Evolutionary conservation across 768 basidiomycete genomes (phyloP), one percentile per base, ranked within the genome.

Genomic region (Termitomyces sp.): DNA sequence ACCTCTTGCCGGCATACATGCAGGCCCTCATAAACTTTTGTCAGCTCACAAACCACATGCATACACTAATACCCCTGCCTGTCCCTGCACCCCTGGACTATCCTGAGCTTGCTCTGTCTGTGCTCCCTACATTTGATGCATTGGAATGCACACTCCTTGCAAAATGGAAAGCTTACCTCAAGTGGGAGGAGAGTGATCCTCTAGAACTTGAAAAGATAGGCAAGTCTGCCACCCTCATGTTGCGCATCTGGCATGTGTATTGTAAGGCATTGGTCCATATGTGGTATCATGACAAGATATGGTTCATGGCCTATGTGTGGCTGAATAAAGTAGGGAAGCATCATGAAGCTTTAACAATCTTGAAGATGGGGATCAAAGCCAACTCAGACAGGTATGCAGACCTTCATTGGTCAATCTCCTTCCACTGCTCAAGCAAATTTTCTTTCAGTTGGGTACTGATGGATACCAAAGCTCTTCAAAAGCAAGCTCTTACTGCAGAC

Each of bases 1-100:
- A 4, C 8, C 44, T 44, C 7, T n/a, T 4, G 7, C 44, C 8
- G 3, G 44, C 3, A n/a, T 44, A 98, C 71, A 96, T 97, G 91
- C 95, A 96, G 69, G 96, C 96, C 0, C 88, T 94, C 16, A 89
- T 90, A n/a, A 89, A 90, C 1, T 84, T 96, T 38, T 90, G 91
- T 58, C 91, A 94, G 68, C 79, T 99, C n/a, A 9, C n/a, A 7
- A 45, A 45, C 20, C n/a, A 45, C 20, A 45, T n/a, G 7, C 3
- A 8, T 45, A 9, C 82, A 0, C 76, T 96, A 15, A 86, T 86
- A 65, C 83, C 82, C 0, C 65, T 65, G 7, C 51, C 54, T 6
- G 58, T 72, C 13, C 55, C 65, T 61, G 28, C 63, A 52, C 39
- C 74, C 8, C 78, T 83, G 1, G 66, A 76, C 48, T 76, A 79